Evolutionary conservation across 148 eudicot genomes (phyloP), one percentile per base, ranked within the genome.

Genomic region (Rhododendron molle): DNA sequence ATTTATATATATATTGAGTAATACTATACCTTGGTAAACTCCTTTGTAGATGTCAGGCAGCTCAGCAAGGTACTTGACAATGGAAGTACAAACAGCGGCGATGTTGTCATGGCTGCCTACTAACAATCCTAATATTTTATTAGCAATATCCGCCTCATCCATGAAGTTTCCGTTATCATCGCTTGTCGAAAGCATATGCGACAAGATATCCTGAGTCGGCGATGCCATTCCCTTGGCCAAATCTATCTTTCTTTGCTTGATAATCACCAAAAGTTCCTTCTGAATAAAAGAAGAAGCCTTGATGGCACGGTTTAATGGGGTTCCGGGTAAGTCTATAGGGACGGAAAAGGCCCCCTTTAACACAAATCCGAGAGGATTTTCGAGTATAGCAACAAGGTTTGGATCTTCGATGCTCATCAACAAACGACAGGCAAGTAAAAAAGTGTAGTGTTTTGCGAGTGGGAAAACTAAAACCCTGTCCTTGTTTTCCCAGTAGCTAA

Each of bases 301-400:
- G 14, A 88, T 86, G 3, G 88, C 93, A 62, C 83, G 76, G 18
- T 81, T 80, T 58, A 84, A 91, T 1, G 90, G 84, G 1, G 93
- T 91, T 6, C 93, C 92, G 0, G 91, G 93, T 1, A 91, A 72
- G 40, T 90, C 85, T 0, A 91, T 80, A 2, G 90, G 89, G 5
- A 88, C 34, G 0, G 89, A 81, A 2, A 87, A 67, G 32, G 90
- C 43, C 78, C 93, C 91, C 3, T 86, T 44, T 0, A 85, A 85
- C 20, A 91, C 23, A 7, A 82, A 26, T 7, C 71, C 65, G 4
- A 92, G 74, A 0, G 85, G 92, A 0, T 82, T 84, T 1, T 86
- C 65, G 47, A 90, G 73, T 0, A 73, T 54, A 1, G 86, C 85
- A 1, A 88, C 76, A 1, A 72, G 84, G 2, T 81, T n/a, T 1